phyloP scores from a whole-genome alignment of 805 yeast species.

The Ogataea parapolymorpha region DNA sequence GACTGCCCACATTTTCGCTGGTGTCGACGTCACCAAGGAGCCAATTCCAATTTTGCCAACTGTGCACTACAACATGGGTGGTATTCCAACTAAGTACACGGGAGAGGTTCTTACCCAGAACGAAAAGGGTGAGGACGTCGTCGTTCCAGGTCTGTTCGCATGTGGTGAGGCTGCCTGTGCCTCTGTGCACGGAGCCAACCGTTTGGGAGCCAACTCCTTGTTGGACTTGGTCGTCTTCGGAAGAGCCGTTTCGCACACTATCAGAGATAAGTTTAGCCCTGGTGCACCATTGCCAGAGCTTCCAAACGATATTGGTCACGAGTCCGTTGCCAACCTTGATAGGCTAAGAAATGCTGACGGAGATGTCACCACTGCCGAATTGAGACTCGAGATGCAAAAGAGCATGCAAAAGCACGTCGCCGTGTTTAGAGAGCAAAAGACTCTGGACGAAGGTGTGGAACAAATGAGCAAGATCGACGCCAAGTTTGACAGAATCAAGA shows the following conservation, averaged over 20 bases:
- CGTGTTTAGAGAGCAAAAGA: slow-evolving; percentile 91
- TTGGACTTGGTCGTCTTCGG: slow-evolving; percentile 97
- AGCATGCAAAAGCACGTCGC: slow-evolving; percentile 97
- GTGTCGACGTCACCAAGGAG: slow-evolving; percentile 98
- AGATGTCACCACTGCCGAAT: slow-evolving; percentile 75
- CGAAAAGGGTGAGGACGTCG: slow-evolving; percentile 83
- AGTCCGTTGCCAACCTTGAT: slow-evolving; percentile 88
- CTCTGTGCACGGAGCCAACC: slow-evolving; percentile 98
- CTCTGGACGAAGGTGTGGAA: slow-evolving; percentile 86
- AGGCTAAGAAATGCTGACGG: slow-evolving; percentile 83
- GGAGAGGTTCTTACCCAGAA: slow-evolving; percentile 90
- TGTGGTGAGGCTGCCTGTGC: slow-evolving; percentile 99
- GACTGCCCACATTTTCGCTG: slow-evolving; percentile 97
- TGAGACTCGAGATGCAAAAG: slow-evolving; percentile 90
- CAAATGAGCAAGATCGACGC: slow-evolving; percentile 74
- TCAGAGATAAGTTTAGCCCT: slow-evolving; percentile 80
- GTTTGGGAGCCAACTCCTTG: slow-evolving; percentile 97
- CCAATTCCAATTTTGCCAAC: slow-evolving; percentile 98
- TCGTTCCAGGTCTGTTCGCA: slow-evolving; percentile 90
- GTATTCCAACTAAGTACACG: slow-evolving; percentile 96
- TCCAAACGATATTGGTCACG: slow-evolving; percentile 84
- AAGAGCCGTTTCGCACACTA: slow-evolving; percentile 95
- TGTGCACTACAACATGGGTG: slow-evolving; percentile 99
- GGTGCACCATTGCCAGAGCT: slow-evolving; percentile 81
- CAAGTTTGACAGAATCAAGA: slow-evolving; percentile 70